Base-by-base conservation (phyloP, 2,329 filamentous ascomycete species). In the Phialocephala subalpina region DNA sequence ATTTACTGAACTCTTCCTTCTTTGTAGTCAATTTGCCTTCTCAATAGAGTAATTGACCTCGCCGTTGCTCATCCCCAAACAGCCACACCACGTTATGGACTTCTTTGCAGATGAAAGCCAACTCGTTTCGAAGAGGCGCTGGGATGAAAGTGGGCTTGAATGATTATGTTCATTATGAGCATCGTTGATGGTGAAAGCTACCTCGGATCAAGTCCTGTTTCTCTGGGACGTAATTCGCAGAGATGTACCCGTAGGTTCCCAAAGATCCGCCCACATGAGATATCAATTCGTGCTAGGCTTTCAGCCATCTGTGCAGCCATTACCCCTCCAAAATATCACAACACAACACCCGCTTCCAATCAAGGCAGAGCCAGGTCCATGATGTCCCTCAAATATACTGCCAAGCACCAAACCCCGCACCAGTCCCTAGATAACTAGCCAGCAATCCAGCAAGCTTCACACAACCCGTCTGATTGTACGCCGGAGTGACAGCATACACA, bases 391-490 rank as follows among this genome's bases (percentile, higher is more conserved):
- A 67, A 1, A 27, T 58, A 40, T 69, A 70, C 29, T 70, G 63
- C 67, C 67, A 70, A 47, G 69, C 69, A 38, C 67, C 65, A 55
- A 57, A 62, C 2, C 25, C 49, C 25, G 36, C 25, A 25, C 20
- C 49, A 9, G 4, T 20, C 27, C 55, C 40, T 20, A 49, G 22
- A 18, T 57, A 60, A 5, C 29, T 65, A 4, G 67, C 56, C 25
- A 61, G 18, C 38, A 70, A 52, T 1, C 69, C 69, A 47, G 53
- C 52, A 42, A 70, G 45, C 29, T 29, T 52, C 1, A 56, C 52
- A 33, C 69, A 70, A 60, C 64, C 45, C 2, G 67, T 69, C 1
- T 55, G 47, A 29, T 67, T 67, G 60, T 69, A 69, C 20, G 12
- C 49, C 20, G 69, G 65, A 16, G 69, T 69, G 9, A 55, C 62